Percentiles rank a stretch among this genome's conserved stretches.
Conservation (phyloP, 805 yeast genomes). For the Starmera caribaea region DNA sequence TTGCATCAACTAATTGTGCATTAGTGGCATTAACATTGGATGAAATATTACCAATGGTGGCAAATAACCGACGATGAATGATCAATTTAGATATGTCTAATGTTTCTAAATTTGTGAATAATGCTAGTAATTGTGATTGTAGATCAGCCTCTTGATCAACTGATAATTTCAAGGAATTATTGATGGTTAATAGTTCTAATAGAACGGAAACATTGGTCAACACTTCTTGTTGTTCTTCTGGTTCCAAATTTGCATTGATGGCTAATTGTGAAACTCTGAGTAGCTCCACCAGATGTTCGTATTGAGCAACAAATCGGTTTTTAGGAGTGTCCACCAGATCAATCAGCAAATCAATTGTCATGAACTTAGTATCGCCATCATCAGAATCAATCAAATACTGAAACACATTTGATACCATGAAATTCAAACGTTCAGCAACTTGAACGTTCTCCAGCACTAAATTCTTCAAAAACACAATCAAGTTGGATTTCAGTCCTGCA, state of each 20-base stretch:
- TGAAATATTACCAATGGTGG: conserved; percentile 18
- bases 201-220: conserved; percentile 6
- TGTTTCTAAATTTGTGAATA: conserved; percentile 3
- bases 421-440: not conserved
- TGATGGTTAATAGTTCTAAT: conserved; percentile 12
- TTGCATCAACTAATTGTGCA: no score
- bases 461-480: not conserved
- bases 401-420: no score
- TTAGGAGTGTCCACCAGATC: conserved; percentile 8
- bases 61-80: conserved; percentile 13
- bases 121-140: conserved; percentile 4
- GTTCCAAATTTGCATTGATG: conserved; percentile 2
- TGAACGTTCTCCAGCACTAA: not conserved
- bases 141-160: conserved; percentile 2
- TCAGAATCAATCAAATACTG: not conserved
- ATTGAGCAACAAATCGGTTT: conserved; percentile 1
- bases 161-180: conserved; percentile 3
- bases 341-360: conserved; percentile 9
- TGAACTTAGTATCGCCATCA: conserved; percentile 5
- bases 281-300: no score
- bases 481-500: not conserved
- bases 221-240: not conserved
- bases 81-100: conserved; percentile 7
- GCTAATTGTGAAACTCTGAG: conserved; percentile 3
- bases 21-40: conserved; percentile 9